A percentile compares a stretch with the other conserved stretches of the same genome.
These are phyloP conservation scores for Metarhizium rileyi DNA, from an alignment of 2,329 filamentous ascomycete species.

Conservation along the genomic window DNA sequence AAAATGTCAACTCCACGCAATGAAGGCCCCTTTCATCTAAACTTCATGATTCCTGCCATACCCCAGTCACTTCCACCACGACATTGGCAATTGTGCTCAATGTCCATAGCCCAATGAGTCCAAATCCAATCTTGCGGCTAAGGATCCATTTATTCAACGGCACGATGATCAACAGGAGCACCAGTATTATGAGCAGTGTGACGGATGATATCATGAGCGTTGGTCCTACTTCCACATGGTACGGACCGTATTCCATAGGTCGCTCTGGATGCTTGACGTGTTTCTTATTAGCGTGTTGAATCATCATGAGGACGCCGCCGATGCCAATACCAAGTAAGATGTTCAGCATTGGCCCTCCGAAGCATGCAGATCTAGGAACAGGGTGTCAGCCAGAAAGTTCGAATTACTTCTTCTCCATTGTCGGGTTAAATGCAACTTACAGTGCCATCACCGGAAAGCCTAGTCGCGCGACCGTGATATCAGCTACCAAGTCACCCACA, in stretches of 20 bases:
- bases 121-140: slow-evolving; percentile 72
- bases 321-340: slow-evolving; percentile 93
- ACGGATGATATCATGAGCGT: slow-evolving; percentile 77
- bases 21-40: neutral
- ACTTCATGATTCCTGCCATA: slow-evolving; percentile 25
- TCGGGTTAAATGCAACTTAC: slow-evolving; percentile 31
- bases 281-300: slow-evolving; percentile 55
- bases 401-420: too few species aligned
- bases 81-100: slow-evolving; percentile 76
- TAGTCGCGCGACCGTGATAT: slow-evolving; percentile 86
- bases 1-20: neutral
- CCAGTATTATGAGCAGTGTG: slow-evolving; percentile 72
- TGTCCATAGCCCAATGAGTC: slow-evolving; percentile 69
- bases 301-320: slow-evolving; percentile 78
- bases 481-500: slow-evolving; percentile 84
- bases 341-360: slow-evolving; percentile 97
- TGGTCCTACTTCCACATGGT: slow-evolving; percentile 73
- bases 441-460: slow-evolving; percentile 95
- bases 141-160: slow-evolving; percentile 81
- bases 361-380: slow-evolving; percentile 73
- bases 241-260: slow-evolving; percentile 60
- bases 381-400: too few species aligned
- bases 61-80: slow-evolving; percentile 60
- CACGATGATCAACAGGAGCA: slow-evolving; percentile 69
- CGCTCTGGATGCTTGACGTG: slow-evolving; percentile 58